Evolutionary conservation across 306 rosid genomes (phyloP).

Genomic region (Glycine latifolia): DNA sequence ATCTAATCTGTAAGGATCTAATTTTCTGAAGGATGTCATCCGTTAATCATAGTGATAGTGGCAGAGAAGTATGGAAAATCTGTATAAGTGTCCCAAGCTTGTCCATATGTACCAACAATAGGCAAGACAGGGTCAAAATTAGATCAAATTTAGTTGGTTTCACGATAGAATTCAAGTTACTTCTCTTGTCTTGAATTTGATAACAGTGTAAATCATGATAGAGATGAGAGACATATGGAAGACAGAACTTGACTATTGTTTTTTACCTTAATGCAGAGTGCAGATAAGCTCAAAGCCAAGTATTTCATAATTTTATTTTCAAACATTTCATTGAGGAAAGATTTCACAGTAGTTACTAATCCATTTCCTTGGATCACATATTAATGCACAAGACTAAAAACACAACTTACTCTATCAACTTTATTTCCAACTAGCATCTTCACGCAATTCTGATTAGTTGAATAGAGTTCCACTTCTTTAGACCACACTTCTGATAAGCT

Average conservation of each 20-base stretch:
- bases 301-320: constrained; percentile 29
- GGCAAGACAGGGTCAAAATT: background rate
- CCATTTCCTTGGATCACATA: constrained; percentile 31
- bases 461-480: constrained; percentile 92
- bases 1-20: background rate
- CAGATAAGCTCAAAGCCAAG: constrained; percentile 19
- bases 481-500: constrained; percentile 90
- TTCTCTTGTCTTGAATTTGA: background rate
- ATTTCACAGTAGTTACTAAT: background rate
- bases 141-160: background rate
- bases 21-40: constrained; percentile 11
- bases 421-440: constrained; percentile 96
- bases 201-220: constrained; percentile 10
- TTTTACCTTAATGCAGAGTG: constrained; percentile 9
- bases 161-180: background rate
- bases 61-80: background rate
- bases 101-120: background rate
- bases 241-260: constrained; percentile 22
- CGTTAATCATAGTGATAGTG: background rate
- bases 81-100: background rate
- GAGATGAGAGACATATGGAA: background rate
- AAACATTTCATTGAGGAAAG: constrained; percentile 23
- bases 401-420: constrained; percentile 82
- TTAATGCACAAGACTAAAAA: constrained; percentile 25
- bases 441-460: constrained; percentile 81